These are phyloP conservation scores for Daphne laureola DNA, from an alignment of 441 rosid genomes.

Conservation along the genomic window DNA sequence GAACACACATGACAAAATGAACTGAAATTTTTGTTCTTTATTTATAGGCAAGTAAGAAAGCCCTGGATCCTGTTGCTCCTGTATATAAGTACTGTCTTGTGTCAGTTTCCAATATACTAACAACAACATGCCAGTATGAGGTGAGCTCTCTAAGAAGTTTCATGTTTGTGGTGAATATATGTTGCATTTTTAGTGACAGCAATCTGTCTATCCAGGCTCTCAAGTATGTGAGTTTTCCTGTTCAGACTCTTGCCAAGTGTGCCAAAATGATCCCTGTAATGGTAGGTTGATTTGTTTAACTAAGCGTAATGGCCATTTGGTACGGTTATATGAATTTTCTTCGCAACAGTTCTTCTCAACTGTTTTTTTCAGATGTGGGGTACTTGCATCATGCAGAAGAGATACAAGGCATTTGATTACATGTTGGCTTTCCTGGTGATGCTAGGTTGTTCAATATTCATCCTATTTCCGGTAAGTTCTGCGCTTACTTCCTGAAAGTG, in stretches of 20 bases:
- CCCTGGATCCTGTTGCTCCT: constrained; percentile 89
- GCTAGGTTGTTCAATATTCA: constrained; percentile 76
- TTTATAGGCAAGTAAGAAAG: constrained; percentile 69
- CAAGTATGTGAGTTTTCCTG: constrained; percentile 87
- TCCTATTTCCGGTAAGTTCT: constrained; percentile 67
- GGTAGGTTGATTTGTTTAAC: constrained; percentile 36
- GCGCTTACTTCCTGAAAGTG: constrained; percentile 3
- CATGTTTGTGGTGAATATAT: not conserved
- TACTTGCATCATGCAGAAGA: constrained; percentile 87
- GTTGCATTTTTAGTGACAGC: constrained; percentile 6
- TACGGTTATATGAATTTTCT: not conserved
- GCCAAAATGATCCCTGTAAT: constrained; percentile 96
- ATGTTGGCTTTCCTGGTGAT: constrained; percentile 73
- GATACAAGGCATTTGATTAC: constrained; percentile 72
- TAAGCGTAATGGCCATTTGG: not conserved
- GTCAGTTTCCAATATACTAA: constrained; percentile 76
- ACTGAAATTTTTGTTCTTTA: constrained; percentile 10
- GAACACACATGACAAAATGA: constrained; percentile 1
- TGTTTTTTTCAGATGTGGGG: constrained; percentile 64
- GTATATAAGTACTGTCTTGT: constrained; percentile 73
- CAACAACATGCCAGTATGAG: constrained; percentile 98
- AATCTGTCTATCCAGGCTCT: constrained; percentile 52
- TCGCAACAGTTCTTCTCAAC: not conserved
- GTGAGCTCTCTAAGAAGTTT: constrained; percentile 20
- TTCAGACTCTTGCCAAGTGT: constrained; percentile 87